Evolutionary conservation across 768 basidiomycete genomes (phyloP), one percentile per base, ranked within the genome.

Genomic region (Kwoniella botswanensis): DNA sequence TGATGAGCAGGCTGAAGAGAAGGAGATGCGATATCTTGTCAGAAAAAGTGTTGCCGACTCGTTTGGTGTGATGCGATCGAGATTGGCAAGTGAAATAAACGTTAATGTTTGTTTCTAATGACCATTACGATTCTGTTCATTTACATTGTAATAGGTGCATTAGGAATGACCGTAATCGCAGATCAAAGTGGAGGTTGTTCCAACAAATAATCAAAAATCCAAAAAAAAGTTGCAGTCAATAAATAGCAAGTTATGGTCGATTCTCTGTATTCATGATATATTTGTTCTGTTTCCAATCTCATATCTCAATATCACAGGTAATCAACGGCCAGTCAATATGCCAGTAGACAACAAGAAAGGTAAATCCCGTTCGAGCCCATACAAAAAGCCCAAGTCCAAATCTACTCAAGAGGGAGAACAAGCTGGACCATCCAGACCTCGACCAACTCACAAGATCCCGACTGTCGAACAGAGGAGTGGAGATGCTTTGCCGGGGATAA

Each of bases 401-500:
- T 12, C 65, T 13, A 6, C 63, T 2, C 53, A 43, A 26, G 62
- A 41, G 12, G 64, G 60, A 43, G 35, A 35, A 58, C 55, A 55
- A 64, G 67, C 72, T 18, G 72, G 72, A 35, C 69, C 72, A 22
- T 66, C 64, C 4, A 52, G 53, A 70, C 62, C 68, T 17, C 62
- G 57, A 67, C 65, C 68, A 63, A 60, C 15, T 35, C 63, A 71
- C 21, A 65, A 65, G 65, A 60, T 71, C 22, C 62, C 29, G 2
- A 71, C 73, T 11, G 68, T 60, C 11, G 73, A 75, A 29, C 63
- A 75, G 22, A 59, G 77, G n/a, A 75, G 76, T 63, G 65, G 71
- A 3, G 67, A 68, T 66, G 79, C 77, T 11, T 50, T 86, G 5
- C 90, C 90, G 2, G 93, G 94, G 17, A 87, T 94, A 6, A 91